Evolutionary conservation across 352 stramenopile genomes (phyloP), one percentile per base, ranked within the genome.

Genomic region (Phytophthora meadii): DNA sequence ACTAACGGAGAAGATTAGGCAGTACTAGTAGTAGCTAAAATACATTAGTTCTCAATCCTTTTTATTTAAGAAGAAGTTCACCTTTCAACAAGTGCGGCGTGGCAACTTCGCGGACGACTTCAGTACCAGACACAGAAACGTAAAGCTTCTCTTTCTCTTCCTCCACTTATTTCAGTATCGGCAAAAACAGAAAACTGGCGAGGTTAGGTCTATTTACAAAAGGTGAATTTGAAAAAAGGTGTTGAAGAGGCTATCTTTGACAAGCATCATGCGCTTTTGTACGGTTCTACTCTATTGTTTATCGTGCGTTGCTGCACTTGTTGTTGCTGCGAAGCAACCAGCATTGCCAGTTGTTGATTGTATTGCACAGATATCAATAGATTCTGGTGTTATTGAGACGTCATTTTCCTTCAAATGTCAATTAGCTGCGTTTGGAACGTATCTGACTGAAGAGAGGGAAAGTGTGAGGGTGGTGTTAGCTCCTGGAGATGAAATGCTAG

Each of bases 381-480:
- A 14, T 27, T 30, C 30, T 36, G 40, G 47, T 32, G 19, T 2
- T 40, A 3, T 17, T 10, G 25, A 44, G 10, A 22, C 24, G 37
- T 54, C 46, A 3, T 41, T 60, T 12, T 24, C 44, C 11, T 68
- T 76, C 22, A 53, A 30, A 11, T 83, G 75, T 19, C 75, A 79
- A 47, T 37, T 78, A 25, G 68, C 75, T 40, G 68, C 65, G 1
- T 72, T 83, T 11, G 75, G 75, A 41, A 54, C 49, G 3, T 81
- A 79, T 39, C 5, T 79, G 3, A 47, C 49, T 9, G 25, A 54
- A 6, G 22, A 49, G n/a, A 44, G 12, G 2, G 22, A 52, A 17
- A 6, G 10, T 9, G 6, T 61, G 3, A 52, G 40, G 42, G 44
- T 79, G 7, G 17, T 50, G n/a, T 9, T 76, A 11, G 65, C 66